Conservation (phyloP, 768 basidiomycete species). For the Suillus placidus region DNA sequence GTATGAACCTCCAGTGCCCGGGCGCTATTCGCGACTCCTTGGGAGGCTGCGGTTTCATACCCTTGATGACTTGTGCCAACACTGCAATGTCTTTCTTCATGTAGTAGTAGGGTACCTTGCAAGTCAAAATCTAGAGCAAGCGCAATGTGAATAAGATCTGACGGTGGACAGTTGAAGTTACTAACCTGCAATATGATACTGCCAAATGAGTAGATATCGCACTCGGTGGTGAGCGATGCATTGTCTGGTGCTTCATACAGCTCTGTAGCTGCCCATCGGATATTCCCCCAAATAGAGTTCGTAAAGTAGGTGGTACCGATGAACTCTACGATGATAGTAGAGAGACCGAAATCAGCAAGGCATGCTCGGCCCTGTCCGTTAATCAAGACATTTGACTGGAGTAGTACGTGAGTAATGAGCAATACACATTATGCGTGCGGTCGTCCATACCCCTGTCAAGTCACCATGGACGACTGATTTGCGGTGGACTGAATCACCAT, state of each 20-base stretch:
- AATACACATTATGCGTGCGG: background rate
- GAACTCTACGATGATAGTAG: constrained; percentile 25
- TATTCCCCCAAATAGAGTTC: constrained; percentile 39
- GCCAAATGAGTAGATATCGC: constrained; percentile 49
- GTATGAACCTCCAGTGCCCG: background rate
- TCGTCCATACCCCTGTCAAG: constrained; percentile 7
- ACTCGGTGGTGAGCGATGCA: constrained; percentile 24
- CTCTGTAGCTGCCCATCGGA: constrained; percentile 49
- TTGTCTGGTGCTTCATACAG: background rate
- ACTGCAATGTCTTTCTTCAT: background rate
- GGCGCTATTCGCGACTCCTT: background rate
- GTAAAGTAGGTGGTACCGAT: constrained; percentile 32
- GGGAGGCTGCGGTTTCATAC: background rate
- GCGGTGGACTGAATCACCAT: constrained; percentile 5
- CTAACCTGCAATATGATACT: constrained; percentile 16
- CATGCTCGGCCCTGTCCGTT: constrained; percentile 42
- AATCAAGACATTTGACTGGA: constrained; percentile 47
- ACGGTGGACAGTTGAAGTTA: background rate
- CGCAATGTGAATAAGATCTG: background rate
- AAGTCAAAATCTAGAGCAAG: constrained; percentile 8
- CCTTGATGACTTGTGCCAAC: background rate
- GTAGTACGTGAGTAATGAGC: background rate
- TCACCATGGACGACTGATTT: constrained; percentile 11
- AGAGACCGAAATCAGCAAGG: constrained; percentile 52
- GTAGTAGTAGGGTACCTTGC: constrained; percentile 11